phyloP scores from a whole-genome alignment of 2,329 filamentous ascomycete genomes.

The Fusarium sp. region DNA sequence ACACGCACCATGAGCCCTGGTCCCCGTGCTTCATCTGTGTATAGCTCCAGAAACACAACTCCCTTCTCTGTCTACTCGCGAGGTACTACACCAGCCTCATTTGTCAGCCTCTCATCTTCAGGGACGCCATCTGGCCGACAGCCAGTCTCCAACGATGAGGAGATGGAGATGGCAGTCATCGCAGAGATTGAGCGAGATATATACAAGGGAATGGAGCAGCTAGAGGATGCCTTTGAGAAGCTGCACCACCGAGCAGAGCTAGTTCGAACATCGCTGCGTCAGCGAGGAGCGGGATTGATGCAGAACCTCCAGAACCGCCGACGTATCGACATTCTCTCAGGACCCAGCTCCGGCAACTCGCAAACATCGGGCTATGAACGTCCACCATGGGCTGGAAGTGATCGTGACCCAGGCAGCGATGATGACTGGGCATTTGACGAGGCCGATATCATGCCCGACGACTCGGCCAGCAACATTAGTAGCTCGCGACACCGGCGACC shows the following conservation, averaged over 20 bases:
- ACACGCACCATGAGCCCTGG: constrained; percentile 55
- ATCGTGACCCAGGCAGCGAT: constrained; percentile 65
- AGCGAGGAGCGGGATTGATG: constrained; percentile 83
- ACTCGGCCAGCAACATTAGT: constrained; percentile 84
- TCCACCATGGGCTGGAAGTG: constrained; percentile 54
- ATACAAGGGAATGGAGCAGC: constrained; percentile 90
- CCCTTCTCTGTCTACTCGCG: constrained; percentile 66
- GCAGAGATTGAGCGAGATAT: constrained; percentile 95
- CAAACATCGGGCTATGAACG: constrained; percentile 60
- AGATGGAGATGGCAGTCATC: constrained; percentile 89
- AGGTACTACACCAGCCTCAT: constrained; percentile 68
- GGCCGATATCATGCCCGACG: constrained; percentile 77
- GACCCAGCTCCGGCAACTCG: constrained; percentile 61
- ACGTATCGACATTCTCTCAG: constrained; percentile 66
- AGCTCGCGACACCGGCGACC: constrained; percentile 75
- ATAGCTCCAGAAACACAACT: constrained; percentile 60
- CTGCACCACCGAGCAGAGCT: constrained; percentile 88
- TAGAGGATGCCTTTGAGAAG: constrained; percentile 94
- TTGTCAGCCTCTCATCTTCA: constrained; percentile 68
- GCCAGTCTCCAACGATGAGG: constrained; percentile 89
- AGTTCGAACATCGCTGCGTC: constrained; percentile 82
- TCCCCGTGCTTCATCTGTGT: constrained; percentile 55
- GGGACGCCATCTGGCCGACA: constrained; percentile 59
- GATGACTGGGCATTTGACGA: constrained; percentile 71
- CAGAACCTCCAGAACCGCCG: constrained; percentile 71